Evolutionary conservation across 805 yeast species (phyloP).

Genomic region (Monosporozyma yasuniensis): DNA sequence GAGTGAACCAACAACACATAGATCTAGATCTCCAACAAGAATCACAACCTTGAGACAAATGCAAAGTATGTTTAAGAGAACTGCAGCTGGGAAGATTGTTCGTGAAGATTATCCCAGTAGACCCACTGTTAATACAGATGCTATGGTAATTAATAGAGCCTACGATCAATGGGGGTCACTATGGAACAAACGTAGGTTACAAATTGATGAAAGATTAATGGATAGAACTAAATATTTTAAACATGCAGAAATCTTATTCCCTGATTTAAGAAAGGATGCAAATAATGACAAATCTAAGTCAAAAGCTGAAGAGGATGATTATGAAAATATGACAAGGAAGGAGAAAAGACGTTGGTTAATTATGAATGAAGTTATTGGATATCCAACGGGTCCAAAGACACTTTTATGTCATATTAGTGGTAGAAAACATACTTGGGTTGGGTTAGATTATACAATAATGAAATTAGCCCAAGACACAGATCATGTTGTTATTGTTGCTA

Average conservation of each 20-base stretch:
- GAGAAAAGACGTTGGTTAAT: slow-evolving; percentile 18
- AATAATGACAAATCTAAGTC: slow-evolving; percentile 3
- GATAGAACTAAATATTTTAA: slow-evolving; percentile 14
- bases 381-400: slow-evolving; percentile 33
- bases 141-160: slow-evolving; percentile 23
- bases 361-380: slow-evolving; percentile 16
- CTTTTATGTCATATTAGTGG: slow-evolving; percentile 61
- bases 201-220: slow-evolving; percentile 14
- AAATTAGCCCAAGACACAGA: slow-evolving; percentile 56
- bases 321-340: slow-evolving; percentile 18
- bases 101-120: slow-evolving; percentile 30
- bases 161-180: slow-evolving; percentile 15
- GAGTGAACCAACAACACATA: not conserved
- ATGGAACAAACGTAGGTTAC: slow-evolving; percentile 16
- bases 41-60: not conserved
- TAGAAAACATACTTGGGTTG: slow-evolving; percentile 73
- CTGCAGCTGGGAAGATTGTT: slow-evolving; percentile 26
- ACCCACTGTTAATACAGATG: slow-evolving; percentile 25
- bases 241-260: slow-evolving; percentile 17
- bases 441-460: slow-evolving; percentile 59
- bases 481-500: slow-evolving; percentile 51
- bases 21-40: slow-evolving; percentile 8
- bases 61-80: slow-evolving; percentile 17
- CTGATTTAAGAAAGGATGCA: not conserved
- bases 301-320: slow-evolving; percentile 13